A percentile compares a stretch with the other conserved stretches of the same genome.
Conservation (phyloP, 768 basidiomycete genomes). For the Lepiota venenata region DNA sequence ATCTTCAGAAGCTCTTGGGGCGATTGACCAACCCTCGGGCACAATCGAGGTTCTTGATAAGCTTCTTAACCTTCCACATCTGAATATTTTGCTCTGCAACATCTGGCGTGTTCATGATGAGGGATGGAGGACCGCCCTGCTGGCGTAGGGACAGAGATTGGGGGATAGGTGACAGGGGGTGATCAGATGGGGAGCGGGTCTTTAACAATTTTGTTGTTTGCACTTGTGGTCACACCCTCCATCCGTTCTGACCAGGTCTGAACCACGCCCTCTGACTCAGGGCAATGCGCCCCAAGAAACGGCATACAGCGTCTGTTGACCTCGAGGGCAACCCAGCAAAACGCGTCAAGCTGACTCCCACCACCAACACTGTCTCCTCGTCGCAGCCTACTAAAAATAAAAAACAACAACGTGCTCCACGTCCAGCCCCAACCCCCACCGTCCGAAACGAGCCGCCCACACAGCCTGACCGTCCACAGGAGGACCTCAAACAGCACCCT, state of each 20-base stretch:
- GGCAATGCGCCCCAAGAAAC: constrained; percentile 4
- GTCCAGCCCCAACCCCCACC: background rate
- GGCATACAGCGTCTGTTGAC: background rate
- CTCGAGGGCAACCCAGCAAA: constrained; percentile 5
- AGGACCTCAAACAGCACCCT: constrained; percentile 13
- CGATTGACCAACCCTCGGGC: constrained; percentile 69
- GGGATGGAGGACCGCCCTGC: constrained; percentile 26
- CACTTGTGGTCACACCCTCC: constrained; percentile 22
- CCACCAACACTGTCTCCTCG: background rate
- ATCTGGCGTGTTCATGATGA: constrained; percentile 74
- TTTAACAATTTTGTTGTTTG: constrained; percentile 29
- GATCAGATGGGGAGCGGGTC: constrained; percentile 20
- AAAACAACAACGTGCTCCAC: no score
- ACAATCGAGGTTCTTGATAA: constrained; percentile 95
- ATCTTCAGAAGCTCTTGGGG: constrained; percentile 21
- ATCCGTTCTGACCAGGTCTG: no score
- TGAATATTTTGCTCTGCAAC: constrained; percentile 92
- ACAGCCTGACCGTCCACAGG: background rate
- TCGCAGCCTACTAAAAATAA: background rate
- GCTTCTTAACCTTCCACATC: constrained; percentile 99
- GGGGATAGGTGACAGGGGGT: constrained; percentile 17
- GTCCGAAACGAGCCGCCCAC: background rate
- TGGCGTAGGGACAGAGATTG: constrained; percentile 18
- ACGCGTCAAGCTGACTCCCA: background rate
- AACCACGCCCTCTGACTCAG: constrained; percentile 1